Base-by-base conservation (phyloP, 2,329 filamentous ascomycete species). In the Aspergillus quadrilineatus region DNA sequence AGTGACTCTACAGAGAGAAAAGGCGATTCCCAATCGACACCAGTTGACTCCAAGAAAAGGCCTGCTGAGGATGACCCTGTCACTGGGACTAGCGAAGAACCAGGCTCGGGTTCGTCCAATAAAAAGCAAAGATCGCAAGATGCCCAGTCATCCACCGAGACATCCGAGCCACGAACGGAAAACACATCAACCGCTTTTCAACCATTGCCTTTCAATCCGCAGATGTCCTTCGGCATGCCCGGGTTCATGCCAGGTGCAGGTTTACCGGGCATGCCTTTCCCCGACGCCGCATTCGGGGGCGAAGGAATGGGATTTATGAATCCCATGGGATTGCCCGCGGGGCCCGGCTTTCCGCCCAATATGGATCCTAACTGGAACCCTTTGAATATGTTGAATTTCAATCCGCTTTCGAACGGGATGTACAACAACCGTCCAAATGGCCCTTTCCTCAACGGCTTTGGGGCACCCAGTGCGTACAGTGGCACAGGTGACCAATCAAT, bases 51-150 rank as follows among this genome's bases (percentile, higher is more conserved):
- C 28, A 94, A 89, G 76, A 99, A 97, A 77, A 86, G 94, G 22
- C 83, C 89, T 9, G 91, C 92, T 12, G 90, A 93, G 36, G 88
- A 92, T 51, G 80, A 85, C 32, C 74, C 82, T 53, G 75, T 74
- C 48, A 79, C 74, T 56, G 69, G 85, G 82, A 37, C 83, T 82
- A 55, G 75, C 72, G 68, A 78, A 79, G 66, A 75, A 73, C 55
- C 67, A 34, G 62, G 62, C 37, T 50, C 61, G 47, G 67, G 66
- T 17, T 65, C 71, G 28, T 63, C 66, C 14, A 63, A 71, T 63
- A 79, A 79, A 63, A 79, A 76, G 58, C 73, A 74, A 46, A 78
- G 74, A 75, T 64, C 76, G 65, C 67, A 76, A 74, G 69, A 81
- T 17, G 55, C 34, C 14, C 46, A 58, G 28, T 43, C 29, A 17